Evolutionary conservation across 805 yeast genomes (phyloP), one percentile per base, ranked within the genome.

Genomic region (Pichia nanzhaoensis): DNA sequence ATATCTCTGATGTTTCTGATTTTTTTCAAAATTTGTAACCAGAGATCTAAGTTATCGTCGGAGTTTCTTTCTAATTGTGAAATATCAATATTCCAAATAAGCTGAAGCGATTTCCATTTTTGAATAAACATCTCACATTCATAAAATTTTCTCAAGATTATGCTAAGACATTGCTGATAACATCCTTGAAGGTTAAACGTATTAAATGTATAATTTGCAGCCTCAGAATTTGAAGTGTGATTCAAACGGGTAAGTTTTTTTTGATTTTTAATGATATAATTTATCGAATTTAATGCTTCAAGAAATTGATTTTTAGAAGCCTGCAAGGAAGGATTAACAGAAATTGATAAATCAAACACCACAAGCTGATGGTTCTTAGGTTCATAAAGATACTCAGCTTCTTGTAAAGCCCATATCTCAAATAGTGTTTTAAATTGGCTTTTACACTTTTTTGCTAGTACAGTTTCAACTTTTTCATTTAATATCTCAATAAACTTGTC

Each of bases 31-130:
- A 71, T 52, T 1, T 61, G 58, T 22, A 75, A 54, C 91, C 93
- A 84, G 4, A 50, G 43, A 0, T 47, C 46, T 12, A 78, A 39
- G 42, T 68, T 64, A 3, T 44, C 49, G 1, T 65, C 67, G 2
- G 77, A 55, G 9, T 51, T 42, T 2, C 51, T 48, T 20, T 60
- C 60, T 3, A 78, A 70, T 0, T 66, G 66, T 2, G 68, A 70
- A 0, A 71, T 52, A 13, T 70, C 66, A 9, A 81, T 53, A 48
- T 75, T 80, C 86, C 89, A 81, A 4, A 84, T 58, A 1, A 71
- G 59, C 55, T 80, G 84, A 22, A 82, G 66, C 18, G 61, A 63
- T 2, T 56, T 53, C 95, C 95, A 85, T 16, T 36, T 14, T 3
- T 32, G 14, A 10, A 37, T 14, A 39, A 34, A 50, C 3, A 13